Evolutionary conservation across 805 yeast species (phyloP), one percentile per base, ranked within the genome.

Genomic region (Spathaspora passalidarum): DNA sequence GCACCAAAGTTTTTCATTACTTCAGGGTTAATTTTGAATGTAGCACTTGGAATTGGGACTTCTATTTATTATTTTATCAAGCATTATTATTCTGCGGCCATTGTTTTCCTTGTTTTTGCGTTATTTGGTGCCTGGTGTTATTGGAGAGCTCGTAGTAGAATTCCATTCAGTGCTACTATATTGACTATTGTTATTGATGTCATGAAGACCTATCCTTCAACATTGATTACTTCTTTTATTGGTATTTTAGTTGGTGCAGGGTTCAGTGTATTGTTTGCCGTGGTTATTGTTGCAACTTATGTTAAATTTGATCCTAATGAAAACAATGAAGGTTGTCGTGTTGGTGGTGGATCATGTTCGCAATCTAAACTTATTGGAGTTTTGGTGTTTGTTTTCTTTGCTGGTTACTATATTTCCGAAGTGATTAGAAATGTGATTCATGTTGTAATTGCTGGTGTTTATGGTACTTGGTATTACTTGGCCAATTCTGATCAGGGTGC

Each of bases 401-500:
- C 92, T 4, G 96, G 96, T 16, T 90, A 79, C 61, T 86, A 81
- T 62, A 79, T 89, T 49, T 78, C 94, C 22, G 97, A 89, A 65
- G 94, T 90, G 16, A 72, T 88, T 47, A 82, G 83, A 65, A 89
- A 87, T 56, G 75, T 87, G 13, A 82, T 89, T 32, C 96, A 91
- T 59, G 86, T 85, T 18, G 80, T 90, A 1, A 82, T 88, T 40
- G 76, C 92, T 19, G 96, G 96, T 20, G 81, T 89, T 16, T 91
- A 79, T 61, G 97, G 97, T 8, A 79, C 92, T 7, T 91, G 97
- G 97, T 90, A 88, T 65, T 91, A 88, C 65, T 77, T 86, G 63
- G 78, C 86, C 16, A 73, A 74, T 45, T 79, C 89, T 10, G 89
- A 84, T 60, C 85, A 84, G 61, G 90, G 90, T 2, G 84, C 80